Evolutionary conservation across 768 basidiomycete species (phyloP), one percentile per base, ranked within the genome.

Genomic region (Tulasnella sp.): DNA sequence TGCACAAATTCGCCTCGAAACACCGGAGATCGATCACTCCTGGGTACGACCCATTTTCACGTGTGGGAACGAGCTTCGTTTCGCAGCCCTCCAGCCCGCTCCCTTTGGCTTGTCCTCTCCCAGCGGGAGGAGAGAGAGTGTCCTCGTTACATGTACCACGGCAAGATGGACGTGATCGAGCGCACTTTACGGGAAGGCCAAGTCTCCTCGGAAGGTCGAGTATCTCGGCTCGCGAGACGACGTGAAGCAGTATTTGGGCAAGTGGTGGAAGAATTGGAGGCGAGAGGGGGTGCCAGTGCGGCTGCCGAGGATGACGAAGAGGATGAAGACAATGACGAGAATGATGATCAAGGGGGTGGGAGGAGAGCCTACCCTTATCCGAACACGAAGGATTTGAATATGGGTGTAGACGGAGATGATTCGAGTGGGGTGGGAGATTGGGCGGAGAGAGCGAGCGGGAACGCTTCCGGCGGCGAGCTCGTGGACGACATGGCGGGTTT

Each of bases 171-270:
- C 58, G 85, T 85, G 74, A 90, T 97, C 80, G 88, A 91, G 80
- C 85, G 88, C 31, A 90, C 88, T 52, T 88, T 97, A 15, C 87
- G 88, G 77, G 83, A 85, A n/a, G 89, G 91, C 29, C 82, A 85
- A 72, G 86, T 94, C 67, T 88, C 88, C 69, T 96, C 93, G 94
- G 92, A 95, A 79, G 93, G 93, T 91, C 81, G 94, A 96, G 81
- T 96, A 93, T 80, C 90, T 97, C 70, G 91, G 89, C 25, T 86
- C 96, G 78, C 86, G 89, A 72, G 84, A 89, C 22, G 90, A 92
- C 64, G 89, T 96, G 82, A 94, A 93, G 81, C 83, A 38, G 25
- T 76, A 31, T 31, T 67, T 76, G 31, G 76, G 76, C 37, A 58
- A 29, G 40, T 76, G 76, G 76, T 76, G 76, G 76, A 76, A 58